Base-by-base conservation (phyloP, 202 grass and related monocot species). In the Digitaria exilis region DNA sequence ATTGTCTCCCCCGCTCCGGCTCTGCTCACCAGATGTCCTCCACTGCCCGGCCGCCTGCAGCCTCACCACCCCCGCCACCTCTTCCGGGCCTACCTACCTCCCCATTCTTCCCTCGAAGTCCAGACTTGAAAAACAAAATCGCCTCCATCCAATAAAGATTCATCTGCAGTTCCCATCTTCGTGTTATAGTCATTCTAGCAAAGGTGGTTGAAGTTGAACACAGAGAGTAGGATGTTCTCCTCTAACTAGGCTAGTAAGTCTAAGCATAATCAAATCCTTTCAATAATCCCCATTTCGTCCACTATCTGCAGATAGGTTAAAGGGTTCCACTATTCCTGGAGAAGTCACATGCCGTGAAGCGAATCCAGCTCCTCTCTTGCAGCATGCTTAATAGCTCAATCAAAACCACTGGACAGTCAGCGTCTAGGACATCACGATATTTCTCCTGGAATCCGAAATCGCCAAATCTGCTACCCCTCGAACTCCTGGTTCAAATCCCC, bases 361-460 rank as follows among this genome's bases (percentile, higher is more conserved):
- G 72, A 82, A 82, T 77, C 22, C 11, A 24, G 19, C 37, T 66
- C 35, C 26, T 75, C 24, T 46, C 65, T n/a, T 81, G 45, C 4
- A 37, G 84, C 49, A 57, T 57, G 24, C 65, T 11, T 49, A 50
- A 65, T 45, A 66, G 78, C 45, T 29, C n/a, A 70, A 85, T 64
- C 28, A 64, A 52, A 65, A 77, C 48, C 24, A 51, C 21, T 43
- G 34, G 24, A 73, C 52, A 63, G 65, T 72, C 45, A 79, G 21
- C 42, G 22, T 25, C 35, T 55, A 63, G 4, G 7, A 22, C 24
- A 39, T 43, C 56, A 6, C 16, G 69, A 44, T 14, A 45, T 80
- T 43, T 86, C 12, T 71, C 12, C 37, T 22, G 8, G 37, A 72
- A 78, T 30, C 77, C 65, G 67, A 78, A 60, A 78, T 78, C 49